These are phyloP conservation scores for Vitis vinifera DNA, from an alignment of 164 flowering plant genomes.

Conservation along the genomic window DNA sequence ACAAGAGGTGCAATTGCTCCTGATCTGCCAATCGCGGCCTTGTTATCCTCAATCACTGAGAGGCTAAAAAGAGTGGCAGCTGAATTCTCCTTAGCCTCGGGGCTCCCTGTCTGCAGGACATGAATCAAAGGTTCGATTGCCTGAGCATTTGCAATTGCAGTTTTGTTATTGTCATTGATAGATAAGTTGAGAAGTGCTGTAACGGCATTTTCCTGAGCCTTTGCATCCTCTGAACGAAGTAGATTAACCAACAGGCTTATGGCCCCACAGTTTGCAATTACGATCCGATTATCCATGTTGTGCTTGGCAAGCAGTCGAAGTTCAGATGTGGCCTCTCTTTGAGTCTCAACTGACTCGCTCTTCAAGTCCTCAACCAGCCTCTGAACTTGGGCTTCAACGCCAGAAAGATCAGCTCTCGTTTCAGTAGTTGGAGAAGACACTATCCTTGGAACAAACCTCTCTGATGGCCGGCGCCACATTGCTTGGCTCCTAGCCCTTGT, in stretches of 20 bases:
- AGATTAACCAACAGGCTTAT: slow-evolving; percentile 60
- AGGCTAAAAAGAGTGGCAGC: slow-evolving; percentile 95
- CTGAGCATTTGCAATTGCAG: slow-evolving; percentile 67
- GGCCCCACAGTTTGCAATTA: slow-evolving; percentile 77
- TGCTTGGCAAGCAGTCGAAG: slow-evolving; percentile 74
- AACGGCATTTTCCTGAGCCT: slow-evolving; percentile 75
- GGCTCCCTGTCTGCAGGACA: slow-evolving; percentile 74
- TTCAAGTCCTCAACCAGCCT: slow-evolving; percentile 65
- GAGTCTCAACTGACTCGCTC: slow-evolving; percentile 49
- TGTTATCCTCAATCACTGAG: slow-evolving; percentile 79
- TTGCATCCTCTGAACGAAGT: slow-evolving; percentile 55
- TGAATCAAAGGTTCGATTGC: slow-evolving; percentile 82
- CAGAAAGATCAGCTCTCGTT: slow-evolving; percentile 63
- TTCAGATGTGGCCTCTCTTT: slow-evolving; percentile 58
- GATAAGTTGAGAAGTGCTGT: slow-evolving; percentile 89
- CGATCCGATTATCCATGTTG: slow-evolving; percentile 78
- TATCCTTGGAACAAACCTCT: slow-evolving; percentile 60
- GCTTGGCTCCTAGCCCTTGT: slow-evolving; percentile 59
- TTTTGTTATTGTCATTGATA: slow-evolving; percentile 85
- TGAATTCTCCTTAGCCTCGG: slow-evolving; percentile 83
- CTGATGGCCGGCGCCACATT: slow-evolving; percentile 78
- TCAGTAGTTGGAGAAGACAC: slow-evolving; percentile 58
- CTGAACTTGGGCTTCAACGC: slow-evolving; percentile 62
- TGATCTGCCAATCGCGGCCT: slow-evolving; percentile 67
- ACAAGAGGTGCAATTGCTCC: slow-evolving; percentile 87